Percentiles rank a stretch among this genome's conserved stretches.
phyloP scores from a whole-genome alignment of 768 basidiomycete genomes.

The Russula sp. region DNA sequence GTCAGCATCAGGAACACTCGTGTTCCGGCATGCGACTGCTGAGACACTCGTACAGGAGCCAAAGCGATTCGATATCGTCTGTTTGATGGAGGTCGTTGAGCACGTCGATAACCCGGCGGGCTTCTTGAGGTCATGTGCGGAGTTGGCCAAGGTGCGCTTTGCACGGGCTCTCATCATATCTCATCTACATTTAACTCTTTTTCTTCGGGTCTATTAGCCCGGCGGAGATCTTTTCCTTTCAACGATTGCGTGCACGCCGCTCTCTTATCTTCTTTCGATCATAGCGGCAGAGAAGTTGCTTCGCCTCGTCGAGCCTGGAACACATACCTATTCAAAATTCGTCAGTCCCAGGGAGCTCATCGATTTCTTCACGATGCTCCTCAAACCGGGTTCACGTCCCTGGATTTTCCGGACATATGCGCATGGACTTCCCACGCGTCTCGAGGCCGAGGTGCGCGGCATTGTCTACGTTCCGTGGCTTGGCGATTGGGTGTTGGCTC shows the following conservation, averaged over 20 bases:
- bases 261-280: constrained; percentile 68
- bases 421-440: constrained; percentile 51
- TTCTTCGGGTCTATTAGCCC: constrained; percentile 55
- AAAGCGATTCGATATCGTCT: constrained; percentile 84
- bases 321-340: constrained; percentile 90
- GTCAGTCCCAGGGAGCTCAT: constrained; percentile 84
- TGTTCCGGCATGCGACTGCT: constrained; percentile 69
- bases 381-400: constrained; percentile 36
- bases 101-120: constrained; percentile 90
- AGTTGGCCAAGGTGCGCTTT: constrained; percentile 75
- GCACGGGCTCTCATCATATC: background rate
- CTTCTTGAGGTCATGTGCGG: constrained; percentile 79
- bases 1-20: constrained; percentile 22
- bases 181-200: no score
- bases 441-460: constrained; percentile 77
- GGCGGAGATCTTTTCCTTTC: constrained; percentile 95
- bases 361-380: constrained; percentile 70
- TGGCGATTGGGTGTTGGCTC: constrained; percentile 66
- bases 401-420: constrained; percentile 60
- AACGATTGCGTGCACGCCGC: constrained; percentile 84
- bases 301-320: constrained; percentile 77
- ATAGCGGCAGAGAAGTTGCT: constrained; percentile 80
- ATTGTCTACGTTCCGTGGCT: constrained; percentile 71
- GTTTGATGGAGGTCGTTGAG: constrained; percentile 97
- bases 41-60: constrained; percentile 66